Evolutionary conservation across 2,329 filamentous ascomycete genomes (phyloP), one percentile per base, ranked within the genome.

Genomic region (Fusarium foetens): DNA sequence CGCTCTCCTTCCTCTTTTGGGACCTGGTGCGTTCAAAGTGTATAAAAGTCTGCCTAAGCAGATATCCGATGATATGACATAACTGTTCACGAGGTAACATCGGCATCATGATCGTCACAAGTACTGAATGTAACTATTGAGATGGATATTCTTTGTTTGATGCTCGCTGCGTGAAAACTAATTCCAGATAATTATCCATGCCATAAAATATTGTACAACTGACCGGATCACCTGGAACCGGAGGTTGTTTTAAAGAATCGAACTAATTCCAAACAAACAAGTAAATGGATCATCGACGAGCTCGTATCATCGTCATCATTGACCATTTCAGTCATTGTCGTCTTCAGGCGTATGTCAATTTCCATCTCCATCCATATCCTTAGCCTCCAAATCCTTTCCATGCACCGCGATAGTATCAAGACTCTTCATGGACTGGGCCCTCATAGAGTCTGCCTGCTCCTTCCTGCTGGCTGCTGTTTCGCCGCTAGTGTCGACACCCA

Each of bases 231-330:
- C 75, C 73, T 62, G 75, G 75, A 72, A 58, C 73, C 73, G 69
- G 66, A 63, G 57, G 55, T 69, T 62, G 65, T 53, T 70, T 58
- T 36, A 72, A 35, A 75, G 75, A 76, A 77, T 75, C 63, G 66
- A 68, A 68, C 52, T 38, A 68, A 68, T 64, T 64, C 58, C 58
- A 68, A 58, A 52, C 53, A 58, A 68, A 66, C 65, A 73, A 70
- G 46, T 63, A 76, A 71, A 75, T 69, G 67, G 55, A 69, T 77
- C 73, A 71, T 74, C 58, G 71, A 76, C 73, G 74, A 70, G 54
- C 72, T 74, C 72, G 45, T 75, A 62, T 66, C 66, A 60, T 77
- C 75, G 73, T 77, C 75, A 77, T 77, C 68, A 74, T 74, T 73
- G 72, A 63, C 73, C 75, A 68, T 76, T 73, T 63, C 75, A 71